phyloP scores from a whole-genome alignment of 2,329 filamentous ascomycete species.

The Diaporthe eres region DNA sequence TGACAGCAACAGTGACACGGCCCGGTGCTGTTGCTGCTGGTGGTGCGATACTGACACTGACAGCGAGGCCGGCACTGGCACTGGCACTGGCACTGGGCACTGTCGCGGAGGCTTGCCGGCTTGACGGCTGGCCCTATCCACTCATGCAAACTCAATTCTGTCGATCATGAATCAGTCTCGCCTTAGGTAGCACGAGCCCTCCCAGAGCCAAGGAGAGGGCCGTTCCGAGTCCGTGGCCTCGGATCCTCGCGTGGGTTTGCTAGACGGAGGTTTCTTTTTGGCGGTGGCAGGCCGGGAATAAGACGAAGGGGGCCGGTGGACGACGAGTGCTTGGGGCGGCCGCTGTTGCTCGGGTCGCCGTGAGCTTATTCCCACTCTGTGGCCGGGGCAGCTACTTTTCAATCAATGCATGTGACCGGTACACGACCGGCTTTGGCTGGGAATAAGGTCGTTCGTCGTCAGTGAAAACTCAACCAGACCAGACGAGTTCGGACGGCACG shows the following conservation, averaged over 20 bases:
- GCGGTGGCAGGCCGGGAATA: conserved; percentile 38
- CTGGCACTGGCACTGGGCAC: not conserved
- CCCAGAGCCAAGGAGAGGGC: conserved; percentile 20
- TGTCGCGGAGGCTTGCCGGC: not conserved
- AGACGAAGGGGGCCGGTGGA: conserved; percentile 29
- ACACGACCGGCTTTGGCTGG: conserved; percentile 33
- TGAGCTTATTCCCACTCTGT: conserved; percentile 29
- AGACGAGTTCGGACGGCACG: not conserved
- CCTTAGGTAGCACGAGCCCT: conserved; percentile 38
- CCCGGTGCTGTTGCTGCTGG: not conserved
- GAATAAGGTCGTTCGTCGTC: conserved; percentile 8
- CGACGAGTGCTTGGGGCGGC: conserved; percentile 8
- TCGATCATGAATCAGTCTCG: conserved; percentile 25
- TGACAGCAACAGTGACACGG: not conserved
- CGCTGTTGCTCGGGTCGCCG: conserved; percentile 13
- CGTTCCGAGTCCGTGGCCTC: conserved; percentile 38
- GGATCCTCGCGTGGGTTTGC: conserved; percentile 28
- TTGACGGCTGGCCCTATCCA: conserved; percentile 8
- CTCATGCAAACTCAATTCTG: conserved; percentile 31
- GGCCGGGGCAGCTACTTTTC: not conserved
- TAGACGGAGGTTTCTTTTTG: conserved; percentile 23
- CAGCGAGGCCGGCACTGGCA: conserved; percentile 3
- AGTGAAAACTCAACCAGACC: not conserved
- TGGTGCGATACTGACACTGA: conserved; percentile 7
- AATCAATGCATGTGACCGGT: not conserved